A percentile compares a stretch with the other conserved stretches of the same genome.
These are phyloP conservation scores for Euphorbia pulcherrima DNA, from an alignment of 345 rosid genomes.

Conservation along the genomic window DNA sequence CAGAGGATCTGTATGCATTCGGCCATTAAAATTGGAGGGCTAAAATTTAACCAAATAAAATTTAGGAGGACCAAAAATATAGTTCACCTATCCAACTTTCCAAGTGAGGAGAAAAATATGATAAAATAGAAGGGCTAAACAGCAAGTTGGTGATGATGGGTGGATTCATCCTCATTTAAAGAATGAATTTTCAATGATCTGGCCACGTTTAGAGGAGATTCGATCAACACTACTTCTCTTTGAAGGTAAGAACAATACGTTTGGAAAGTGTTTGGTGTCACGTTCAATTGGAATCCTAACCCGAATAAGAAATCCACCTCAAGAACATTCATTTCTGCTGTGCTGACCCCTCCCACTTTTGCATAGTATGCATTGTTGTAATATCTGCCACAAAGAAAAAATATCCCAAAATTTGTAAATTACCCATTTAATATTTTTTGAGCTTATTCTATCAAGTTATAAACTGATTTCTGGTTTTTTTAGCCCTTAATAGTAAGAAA, in stretches of 20 bases:
- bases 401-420: no score
- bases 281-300: conserved; percentile 58
- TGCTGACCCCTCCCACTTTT: conserved; percentile 70
- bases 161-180: conserved; percentile 43
- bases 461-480: no score
- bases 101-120: not conserved
- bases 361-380: conserved; percentile 67
- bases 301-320: conserved; percentile 72
- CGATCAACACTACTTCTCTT: conserved; percentile 38
- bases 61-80: not conserved
- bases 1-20: no score
- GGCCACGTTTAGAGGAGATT: conserved; percentile 29
- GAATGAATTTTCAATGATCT: conserved; percentile 25
- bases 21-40: no score
- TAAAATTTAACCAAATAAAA: no score
- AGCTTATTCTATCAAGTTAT: no score
- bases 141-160: conserved; percentile 41
- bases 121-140: conserved; percentile 20
- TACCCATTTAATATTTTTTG: no score
- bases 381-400: conserved; percentile 27
- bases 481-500: no score
- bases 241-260: conserved; percentile 50
- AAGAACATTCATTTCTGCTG: conserved; percentile 61
- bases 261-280: conserved; percentile 50
- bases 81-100: conserved; percentile 6